Conservation (phyloP, 2,329 filamentous ascomycete genomes). For the Teratosphaeria nubilosa region DNA sequence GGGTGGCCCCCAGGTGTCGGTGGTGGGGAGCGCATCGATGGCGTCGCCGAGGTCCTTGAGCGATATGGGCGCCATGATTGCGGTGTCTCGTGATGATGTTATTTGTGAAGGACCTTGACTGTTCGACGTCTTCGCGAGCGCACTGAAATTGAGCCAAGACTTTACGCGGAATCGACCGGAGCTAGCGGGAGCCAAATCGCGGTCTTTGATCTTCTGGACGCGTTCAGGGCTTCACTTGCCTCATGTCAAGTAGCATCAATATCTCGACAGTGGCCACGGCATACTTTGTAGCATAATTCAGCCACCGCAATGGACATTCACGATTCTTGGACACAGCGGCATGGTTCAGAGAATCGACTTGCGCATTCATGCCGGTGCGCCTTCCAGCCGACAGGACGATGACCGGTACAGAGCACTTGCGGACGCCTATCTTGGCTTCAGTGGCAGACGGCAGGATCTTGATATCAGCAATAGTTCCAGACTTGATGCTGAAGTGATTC, state of each 20-base stretch:
- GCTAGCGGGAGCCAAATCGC: neutral
- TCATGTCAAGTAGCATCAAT: neutral
- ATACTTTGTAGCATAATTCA: neutral
- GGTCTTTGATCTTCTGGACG: neutral
- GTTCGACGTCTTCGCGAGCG: neutral
- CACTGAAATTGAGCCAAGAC: neutral
- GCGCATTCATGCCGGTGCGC: slow-evolving; percentile 37
- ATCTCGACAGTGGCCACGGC: neutral
- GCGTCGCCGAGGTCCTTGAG: slow-evolving; percentile 33
- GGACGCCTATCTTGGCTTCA: slow-evolving; percentile 31
- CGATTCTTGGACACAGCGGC: neutral
- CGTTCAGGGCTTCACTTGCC: neutral
- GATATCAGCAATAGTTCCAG: neutral
- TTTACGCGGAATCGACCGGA: neutral
- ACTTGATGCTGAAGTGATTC: neutral
- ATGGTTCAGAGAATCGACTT: slow-evolving; percentile 27
- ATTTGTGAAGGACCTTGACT: neutral
- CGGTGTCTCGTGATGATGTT: neutral
- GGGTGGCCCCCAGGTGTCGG: slow-evolving; percentile 66
- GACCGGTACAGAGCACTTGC: slow-evolving; percentile 31
- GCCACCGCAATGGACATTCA: neutral
- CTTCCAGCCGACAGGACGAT: slow-evolving; percentile 33
- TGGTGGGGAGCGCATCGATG: slow-evolving; percentile 35
- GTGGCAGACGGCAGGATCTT: neutral
- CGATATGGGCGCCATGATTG: slow-evolving; percentile 36